A percentile compares a stretch with the other conserved stretches of the same genome.
Conservation (phyloP, 2,329 filamentous ascomycete species). For the Pleomassaria siparia region DNA sequence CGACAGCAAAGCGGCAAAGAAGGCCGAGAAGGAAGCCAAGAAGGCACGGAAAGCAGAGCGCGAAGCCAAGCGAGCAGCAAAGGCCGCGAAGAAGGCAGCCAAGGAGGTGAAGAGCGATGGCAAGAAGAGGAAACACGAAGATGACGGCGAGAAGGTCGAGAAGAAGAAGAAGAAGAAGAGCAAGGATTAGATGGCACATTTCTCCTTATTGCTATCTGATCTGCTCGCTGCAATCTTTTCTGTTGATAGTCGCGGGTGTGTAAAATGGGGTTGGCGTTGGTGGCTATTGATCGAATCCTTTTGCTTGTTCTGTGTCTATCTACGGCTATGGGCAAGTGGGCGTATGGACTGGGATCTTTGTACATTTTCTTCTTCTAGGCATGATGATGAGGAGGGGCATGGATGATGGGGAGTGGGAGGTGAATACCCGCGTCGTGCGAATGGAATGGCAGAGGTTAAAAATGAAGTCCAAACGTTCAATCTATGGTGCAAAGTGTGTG, state of each 20-base stretch:
- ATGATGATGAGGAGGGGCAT: neutral
- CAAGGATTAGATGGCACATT: conserved; percentile 37
- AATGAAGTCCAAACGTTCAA: neutral
- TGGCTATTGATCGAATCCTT: neutral
- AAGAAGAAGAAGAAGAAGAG: conserved; percentile 68
- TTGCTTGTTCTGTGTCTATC: neutral
- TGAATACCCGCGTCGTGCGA: conserved; percentile 7
- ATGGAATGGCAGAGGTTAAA: neutral
- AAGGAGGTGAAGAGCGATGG: conserved; percentile 57
- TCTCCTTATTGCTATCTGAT: neutral
- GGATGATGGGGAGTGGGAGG: neutral
- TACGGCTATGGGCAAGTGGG: conserved; percentile 1
- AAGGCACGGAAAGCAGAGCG: conserved; percentile 45
- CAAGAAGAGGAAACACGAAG: conserved; percentile 49
- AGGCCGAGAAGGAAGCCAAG: conserved; percentile 48
- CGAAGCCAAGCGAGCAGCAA: conserved; percentile 41
- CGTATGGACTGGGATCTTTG: conserved; percentile 1
- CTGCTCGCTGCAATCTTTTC: neutral
- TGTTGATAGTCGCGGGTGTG: neutral
- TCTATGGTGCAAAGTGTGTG: neutral
- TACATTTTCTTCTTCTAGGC: conserved; percentile 1
- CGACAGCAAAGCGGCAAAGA: conserved; percentile 44
- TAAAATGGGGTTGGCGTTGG: neutral
- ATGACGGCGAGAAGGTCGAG: conserved; percentile 59
- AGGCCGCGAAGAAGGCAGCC: conserved; percentile 55